These are phyloP conservation scores for Venturia oleaginea DNA, from an alignment of 2,329 filamentous ascomycete genomes.

Conservation along the genomic window DNA sequence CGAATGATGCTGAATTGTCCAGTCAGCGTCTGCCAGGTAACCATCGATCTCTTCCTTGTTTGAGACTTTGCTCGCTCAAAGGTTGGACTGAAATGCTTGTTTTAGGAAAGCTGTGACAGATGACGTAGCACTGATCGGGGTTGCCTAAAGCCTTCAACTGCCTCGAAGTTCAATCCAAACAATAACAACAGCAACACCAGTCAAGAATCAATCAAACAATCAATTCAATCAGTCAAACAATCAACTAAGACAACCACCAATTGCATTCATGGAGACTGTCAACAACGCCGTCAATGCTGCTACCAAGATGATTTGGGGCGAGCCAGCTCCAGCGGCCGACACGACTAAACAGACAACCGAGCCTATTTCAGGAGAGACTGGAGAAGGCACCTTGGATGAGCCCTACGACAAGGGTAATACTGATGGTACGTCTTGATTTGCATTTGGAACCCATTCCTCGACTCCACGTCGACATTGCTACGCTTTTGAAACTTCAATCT, in stretches of 20 bases:
- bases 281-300: conserved; percentile 27
- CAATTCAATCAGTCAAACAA: background rate
- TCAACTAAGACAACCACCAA: background rate
- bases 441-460: too few relatives aligned
- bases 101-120: background rate
- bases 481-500: too few relatives aligned
- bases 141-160: background rate
- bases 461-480: too few relatives aligned
- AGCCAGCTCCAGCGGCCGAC: conserved; percentile 15
- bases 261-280: conserved; percentile 28
- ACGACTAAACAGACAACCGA: conserved; percentile 41
- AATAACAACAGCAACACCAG: background rate
- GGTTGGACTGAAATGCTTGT: background rate
- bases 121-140: background rate
- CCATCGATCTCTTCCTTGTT: background rate
- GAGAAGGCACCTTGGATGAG: conserved; percentile 57
- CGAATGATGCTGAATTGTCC: background rate
- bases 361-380: conserved; percentile 62
- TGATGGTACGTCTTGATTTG: conserved; percentile 38
- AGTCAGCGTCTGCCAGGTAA: background rate
- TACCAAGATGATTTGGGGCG: conserved; percentile 31
- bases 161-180: background rate
- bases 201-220: background rate
- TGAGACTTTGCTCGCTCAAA: background rate
- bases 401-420: conserved; percentile 74